Evolutionary conservation across 169 alveolate genomes (phyloP).

Genomic region (Plasmodium chabaudi): DNA sequence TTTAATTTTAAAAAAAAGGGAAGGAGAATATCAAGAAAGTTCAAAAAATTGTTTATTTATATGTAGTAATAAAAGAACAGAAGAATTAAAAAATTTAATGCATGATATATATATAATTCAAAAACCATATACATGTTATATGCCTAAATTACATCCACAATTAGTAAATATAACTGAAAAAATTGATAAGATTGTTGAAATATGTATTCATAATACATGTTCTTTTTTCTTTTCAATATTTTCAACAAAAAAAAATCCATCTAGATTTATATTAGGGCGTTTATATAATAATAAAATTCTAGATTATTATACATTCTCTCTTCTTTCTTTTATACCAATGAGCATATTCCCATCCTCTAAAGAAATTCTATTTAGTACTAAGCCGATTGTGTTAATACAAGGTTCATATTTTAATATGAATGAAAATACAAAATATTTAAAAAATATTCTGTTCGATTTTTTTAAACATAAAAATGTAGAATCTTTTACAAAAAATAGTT

Average conservation of each 20-base stretch:
- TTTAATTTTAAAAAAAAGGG: slow-evolving; percentile 38
- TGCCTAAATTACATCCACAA: slow-evolving; percentile 39
- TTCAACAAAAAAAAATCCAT: slow-evolving; percentile 59
- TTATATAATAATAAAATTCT: slow-evolving; percentile 33
- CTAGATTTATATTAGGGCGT: slow-evolving; percentile 47
- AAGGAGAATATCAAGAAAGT: slow-evolving; percentile 44
- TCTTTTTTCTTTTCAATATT: slow-evolving; percentile 39
- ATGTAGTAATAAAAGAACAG: slow-evolving; percentile 48
- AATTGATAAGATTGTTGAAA: slow-evolving; percentile 17
- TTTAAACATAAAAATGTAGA: slow-evolving; percentile 63
- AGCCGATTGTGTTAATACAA: slow-evolving; percentile 46
- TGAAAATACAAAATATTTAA: slow-evolving; percentile 22
- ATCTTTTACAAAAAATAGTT: background rate
- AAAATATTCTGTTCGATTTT: slow-evolving; percentile 38
- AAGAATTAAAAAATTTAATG: slow-evolving; percentile 25
- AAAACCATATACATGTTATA: slow-evolving; percentile 61
- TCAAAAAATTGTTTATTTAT: slow-evolving; percentile 51
- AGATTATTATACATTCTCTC: slow-evolving; percentile 22
- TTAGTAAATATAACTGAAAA: slow-evolving; percentile 18
- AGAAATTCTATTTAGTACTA: slow-evolving; percentile 31
- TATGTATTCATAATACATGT: slow-evolving; percentile 57
- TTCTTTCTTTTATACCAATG: slow-evolving; percentile 36
- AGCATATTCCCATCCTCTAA: slow-evolving; percentile 17
- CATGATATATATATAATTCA: slow-evolving; percentile 32
- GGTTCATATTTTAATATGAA: slow-evolving; percentile 33